These are phyloP conservation scores for Astraeus odoratus DNA, from an alignment of 768 basidiomycete species.

Conservation along the genomic window DNA sequence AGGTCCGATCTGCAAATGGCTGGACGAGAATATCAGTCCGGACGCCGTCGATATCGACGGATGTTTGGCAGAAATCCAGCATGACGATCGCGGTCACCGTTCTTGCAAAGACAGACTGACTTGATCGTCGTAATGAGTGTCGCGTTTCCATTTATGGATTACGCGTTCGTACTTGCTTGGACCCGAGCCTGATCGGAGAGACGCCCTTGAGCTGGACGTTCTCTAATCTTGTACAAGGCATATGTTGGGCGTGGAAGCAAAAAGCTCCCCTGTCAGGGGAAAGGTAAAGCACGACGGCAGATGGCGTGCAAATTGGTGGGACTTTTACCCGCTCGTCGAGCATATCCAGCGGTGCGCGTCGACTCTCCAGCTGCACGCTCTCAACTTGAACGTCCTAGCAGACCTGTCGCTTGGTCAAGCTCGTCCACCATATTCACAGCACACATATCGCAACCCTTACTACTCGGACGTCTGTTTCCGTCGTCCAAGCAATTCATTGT, in stretches of 20 bases:
- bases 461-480: constrained; percentile 61
- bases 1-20: constrained; percentile 66
- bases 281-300: constrained; percentile 44
- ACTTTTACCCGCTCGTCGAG: constrained; percentile 57
- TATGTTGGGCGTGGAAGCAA: constrained; percentile 20
- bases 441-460: constrained; percentile 52
- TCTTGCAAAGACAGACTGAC: too few species aligned
- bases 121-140: too few species aligned
- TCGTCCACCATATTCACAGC: constrained; percentile 65
- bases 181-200: too few species aligned
- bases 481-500: constrained; percentile 60
- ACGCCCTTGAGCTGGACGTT: too few species aligned
- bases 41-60: constrained; percentile 45
- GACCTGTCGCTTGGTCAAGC: constrained; percentile 66
- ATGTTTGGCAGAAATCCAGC: constrained; percentile 33
- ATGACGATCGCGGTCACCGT: constrained; percentile 8
- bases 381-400: constrained; percentile 17
- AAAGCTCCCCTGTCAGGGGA: constrained; percentile 41
- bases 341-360: constrained; percentile 42
- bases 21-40: constrained; percentile 75
- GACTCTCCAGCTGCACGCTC: neutral
- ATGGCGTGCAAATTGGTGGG: constrained; percentile 72
- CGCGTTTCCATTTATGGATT: neutral
- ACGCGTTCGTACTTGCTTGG: neutral
- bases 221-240: constrained; percentile 1